Conservation (phyloP, 2,329 filamentous ascomycete genomes). For the Chaetomium sp. region DNA sequence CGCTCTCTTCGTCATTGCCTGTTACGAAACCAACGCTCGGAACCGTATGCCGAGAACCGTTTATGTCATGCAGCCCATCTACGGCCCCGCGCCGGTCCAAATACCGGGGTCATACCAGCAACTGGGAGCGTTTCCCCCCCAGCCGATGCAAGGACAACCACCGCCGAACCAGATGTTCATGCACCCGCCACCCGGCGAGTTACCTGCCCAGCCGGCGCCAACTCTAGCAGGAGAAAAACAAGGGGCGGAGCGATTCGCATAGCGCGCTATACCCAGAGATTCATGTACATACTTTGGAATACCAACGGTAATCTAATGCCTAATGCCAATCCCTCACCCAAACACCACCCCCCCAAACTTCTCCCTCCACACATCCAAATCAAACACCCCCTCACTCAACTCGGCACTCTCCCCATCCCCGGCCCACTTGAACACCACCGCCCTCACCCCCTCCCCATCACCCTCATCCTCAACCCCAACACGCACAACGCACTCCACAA, state of each 20-base stretch:
- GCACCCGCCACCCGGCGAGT: neutral
- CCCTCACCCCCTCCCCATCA: neutral
- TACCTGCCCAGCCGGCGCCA: neutral
- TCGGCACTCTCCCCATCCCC: neutral
- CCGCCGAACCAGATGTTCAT: slow-evolving; percentile 1
- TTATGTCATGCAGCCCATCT: slow-evolving; percentile 19
- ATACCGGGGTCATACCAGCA: slow-evolving; percentile 11
- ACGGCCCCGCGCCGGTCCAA: neutral
- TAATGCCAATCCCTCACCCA: neutral
- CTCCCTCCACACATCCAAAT: neutral
- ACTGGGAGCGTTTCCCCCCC: neutral
- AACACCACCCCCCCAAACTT: neutral
- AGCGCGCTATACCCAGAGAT: neutral
- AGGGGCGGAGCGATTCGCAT: neutral
- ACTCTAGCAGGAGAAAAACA: neutral
- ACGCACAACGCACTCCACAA: no score
- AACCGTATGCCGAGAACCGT: slow-evolving; percentile 21
- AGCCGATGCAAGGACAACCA: neutral
- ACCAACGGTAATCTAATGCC: neutral
- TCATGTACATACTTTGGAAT: neutral
- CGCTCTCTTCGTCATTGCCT: slow-evolving; percentile 27
- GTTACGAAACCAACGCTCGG: slow-evolving; percentile 25
- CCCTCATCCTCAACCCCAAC: no score
- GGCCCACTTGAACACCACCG: neutral
- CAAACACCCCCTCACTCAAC: neutral